Evolutionary conservation across 2,329 filamentous ascomycete genomes (phyloP).

Genomic region (Curvularia verruculosa): DNA sequence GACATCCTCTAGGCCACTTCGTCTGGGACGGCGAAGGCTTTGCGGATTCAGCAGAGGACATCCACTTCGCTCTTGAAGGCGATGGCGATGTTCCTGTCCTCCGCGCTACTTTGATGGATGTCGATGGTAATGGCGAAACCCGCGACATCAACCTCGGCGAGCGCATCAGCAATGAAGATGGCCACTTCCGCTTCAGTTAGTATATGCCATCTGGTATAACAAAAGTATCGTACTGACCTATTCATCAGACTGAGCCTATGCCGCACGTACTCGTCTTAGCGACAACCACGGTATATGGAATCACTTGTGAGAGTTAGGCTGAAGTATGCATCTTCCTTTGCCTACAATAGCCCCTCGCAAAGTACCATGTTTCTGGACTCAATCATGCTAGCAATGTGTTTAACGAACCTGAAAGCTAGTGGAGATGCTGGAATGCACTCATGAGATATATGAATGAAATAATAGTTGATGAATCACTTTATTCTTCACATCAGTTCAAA

Average conservation of each 20-base stretch:
- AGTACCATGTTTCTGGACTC: background rate
- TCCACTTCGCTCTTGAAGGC: slow-evolving; percentile 59
- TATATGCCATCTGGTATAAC: background rate
- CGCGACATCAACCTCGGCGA: slow-evolving; percentile 63
- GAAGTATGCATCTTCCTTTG: background rate
- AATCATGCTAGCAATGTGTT: background rate
- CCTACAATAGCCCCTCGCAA: background rate
- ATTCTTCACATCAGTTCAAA: background rate
- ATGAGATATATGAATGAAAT: slow-evolving; percentile 2
- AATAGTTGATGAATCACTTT: background rate
- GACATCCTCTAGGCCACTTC: slow-evolving; percentile 49
- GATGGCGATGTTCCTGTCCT: slow-evolving; percentile 59
- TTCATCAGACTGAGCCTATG: slow-evolving; percentile 3
- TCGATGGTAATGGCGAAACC: slow-evolving; percentile 51
- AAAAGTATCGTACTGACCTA: background rate
- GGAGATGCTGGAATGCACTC: background rate
- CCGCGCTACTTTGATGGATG: slow-evolving; percentile 55
- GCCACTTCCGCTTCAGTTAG: slow-evolving; percentile 40
- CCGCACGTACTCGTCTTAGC: background rate
- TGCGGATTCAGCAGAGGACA: slow-evolving; percentile 53
- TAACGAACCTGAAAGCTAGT: background rate
- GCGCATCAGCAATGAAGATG: slow-evolving; percentile 61
- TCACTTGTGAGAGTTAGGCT: background rate
- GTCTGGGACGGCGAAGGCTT: slow-evolving; percentile 58
- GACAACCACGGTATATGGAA: background rate